Base-by-base conservation (phyloP, 805 yeast genomes). In the Metschnikowia proteae region DNA sequence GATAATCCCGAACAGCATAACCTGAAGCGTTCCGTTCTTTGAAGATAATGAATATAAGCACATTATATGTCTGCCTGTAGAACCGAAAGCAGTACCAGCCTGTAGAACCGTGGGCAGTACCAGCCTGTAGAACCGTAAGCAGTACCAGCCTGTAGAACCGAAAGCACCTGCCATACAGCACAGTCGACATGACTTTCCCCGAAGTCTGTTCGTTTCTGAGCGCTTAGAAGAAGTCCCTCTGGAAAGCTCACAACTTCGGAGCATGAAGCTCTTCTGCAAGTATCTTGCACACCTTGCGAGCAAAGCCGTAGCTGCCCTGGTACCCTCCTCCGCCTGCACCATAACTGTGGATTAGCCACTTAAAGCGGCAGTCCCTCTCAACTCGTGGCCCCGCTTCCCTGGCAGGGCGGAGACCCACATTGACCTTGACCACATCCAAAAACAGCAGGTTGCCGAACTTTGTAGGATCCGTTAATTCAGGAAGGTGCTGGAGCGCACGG, bases 231-330 rank as follows among this genome's bases (percentile, higher is more conserved):
- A 17, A 17, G 17, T 17, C 17, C 17, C 17, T 13, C 22, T 32
- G 22, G 5, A 6, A 26, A 22, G 26, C 37, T 31, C 17, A 42
- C 36, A 49, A 42, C 34, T 42, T 49, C 35, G 32, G 29, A n/a
- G 22, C 26, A 11, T 29, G 8, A 33, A 46, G 27, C 7, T 27
- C 38, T n/a, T 34, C 42, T 3, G n/a, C 23, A 11, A 45, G 38
- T 10, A 51, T 34, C 10, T 17, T 37, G 27, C 49, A 48, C n/a
- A 51, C 27, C n/a, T 26, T 6, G n/a, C 59, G 55, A 30, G 86
- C 81, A 61, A 81, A 73, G 1, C 89, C 91, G 51, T 76, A 79
- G 3, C 88, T 83, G 3, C 84, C 75, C 68, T 88, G 95, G 47
- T 58, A 54, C 3, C 60, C 60, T 1, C 57, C 62, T 2, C 56